Evolutionary conservation across 176 grass and related monocot genomes (phyloP), one percentile per base, ranked within the genome.

Genomic region (Carex parvula): DNA sequence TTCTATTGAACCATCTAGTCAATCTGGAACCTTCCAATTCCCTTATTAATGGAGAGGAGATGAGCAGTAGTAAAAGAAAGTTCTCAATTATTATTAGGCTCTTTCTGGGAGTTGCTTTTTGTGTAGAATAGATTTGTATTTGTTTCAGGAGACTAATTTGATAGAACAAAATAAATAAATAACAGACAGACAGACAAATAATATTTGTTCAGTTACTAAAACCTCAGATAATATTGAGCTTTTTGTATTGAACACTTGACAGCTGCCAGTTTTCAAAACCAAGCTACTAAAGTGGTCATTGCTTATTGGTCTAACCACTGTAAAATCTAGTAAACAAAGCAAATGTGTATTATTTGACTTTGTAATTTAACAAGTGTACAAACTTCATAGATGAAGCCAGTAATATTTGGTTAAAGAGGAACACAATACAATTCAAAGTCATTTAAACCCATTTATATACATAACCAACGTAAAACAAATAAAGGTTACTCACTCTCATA

Each of bases 401-500:
- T 0, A 52, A 73, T 20, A 24, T 73, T 73, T 52, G n/a, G 39
- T 76, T 24, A 54, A 76, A 30, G 17, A 44, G 44, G 11, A 11
- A 90, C 16, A 69, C 66, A 91, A 93, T 90, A 72, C 67, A 91
- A 88, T 85, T 85, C 8, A 80, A 75, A 84, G 76, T 32, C 81
- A 74, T 58, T 46, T 16, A 35, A 59, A 44, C 62, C 66, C 12
- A 29, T 84, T 68, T 85, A 67, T 86, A 81, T 94, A 89, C 84
- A 97, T 79, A 81, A 39, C 37, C 1, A 44, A 86, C 56, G 26
- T 35, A 60, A 73, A 65, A 33, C 73, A 56, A 79, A 64, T 33
- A 22, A 72, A 6, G 11, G 29, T 81, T 83, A 99, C 74, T 99
- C 93, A 14, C 97, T 99, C 82, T 91, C 93, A 10, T 99, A 99